Evolutionary conservation across 768 basidiomycete species (phyloP).

Genomic region (Astraeus odoratus): DNA sequence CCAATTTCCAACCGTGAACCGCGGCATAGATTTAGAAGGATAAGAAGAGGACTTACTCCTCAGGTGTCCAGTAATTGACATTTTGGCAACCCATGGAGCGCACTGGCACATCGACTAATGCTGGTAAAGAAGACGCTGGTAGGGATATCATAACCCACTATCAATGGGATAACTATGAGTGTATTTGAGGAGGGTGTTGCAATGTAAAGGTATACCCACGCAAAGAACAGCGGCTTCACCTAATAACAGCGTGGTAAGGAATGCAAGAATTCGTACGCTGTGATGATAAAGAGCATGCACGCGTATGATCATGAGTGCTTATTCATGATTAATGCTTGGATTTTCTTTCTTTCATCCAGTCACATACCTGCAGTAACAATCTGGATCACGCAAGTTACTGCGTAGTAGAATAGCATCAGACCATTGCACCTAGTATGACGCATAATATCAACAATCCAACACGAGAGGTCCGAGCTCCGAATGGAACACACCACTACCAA

Average conservation of each 20-base stretch:
- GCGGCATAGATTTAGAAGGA: too few relatives aligned
- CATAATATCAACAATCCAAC: neutral
- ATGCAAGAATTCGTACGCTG: neutral
- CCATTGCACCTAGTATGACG: neutral
- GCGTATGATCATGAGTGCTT: slow-evolving; percentile 1
- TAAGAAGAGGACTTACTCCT: too few relatives aligned
- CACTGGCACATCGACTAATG: too few relatives aligned
- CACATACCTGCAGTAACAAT: neutral
- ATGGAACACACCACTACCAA: neutral
- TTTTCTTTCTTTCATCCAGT: slow-evolving; percentile 3
- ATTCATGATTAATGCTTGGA: neutral
- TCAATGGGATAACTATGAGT: too few relatives aligned
- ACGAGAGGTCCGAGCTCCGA: neutral
- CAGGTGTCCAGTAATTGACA: too few relatives aligned
- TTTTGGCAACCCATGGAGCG: too few relatives aligned
- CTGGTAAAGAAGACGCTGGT: too few relatives aligned
- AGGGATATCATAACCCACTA: too few relatives aligned
- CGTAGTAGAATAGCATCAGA: neutral
- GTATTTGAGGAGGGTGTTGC: too few relatives aligned
- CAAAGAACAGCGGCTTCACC: neutral
- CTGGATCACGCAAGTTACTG: neutral
- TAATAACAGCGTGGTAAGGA: neutral
- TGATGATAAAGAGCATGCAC: slow-evolving; percentile 2
- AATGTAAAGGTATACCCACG: too few relatives aligned
- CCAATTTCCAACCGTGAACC: too few relatives aligned